Evolutionary conservation across 257 asterid species (phyloP).

Genomic region (Capsicum rhomboideum): DNA sequence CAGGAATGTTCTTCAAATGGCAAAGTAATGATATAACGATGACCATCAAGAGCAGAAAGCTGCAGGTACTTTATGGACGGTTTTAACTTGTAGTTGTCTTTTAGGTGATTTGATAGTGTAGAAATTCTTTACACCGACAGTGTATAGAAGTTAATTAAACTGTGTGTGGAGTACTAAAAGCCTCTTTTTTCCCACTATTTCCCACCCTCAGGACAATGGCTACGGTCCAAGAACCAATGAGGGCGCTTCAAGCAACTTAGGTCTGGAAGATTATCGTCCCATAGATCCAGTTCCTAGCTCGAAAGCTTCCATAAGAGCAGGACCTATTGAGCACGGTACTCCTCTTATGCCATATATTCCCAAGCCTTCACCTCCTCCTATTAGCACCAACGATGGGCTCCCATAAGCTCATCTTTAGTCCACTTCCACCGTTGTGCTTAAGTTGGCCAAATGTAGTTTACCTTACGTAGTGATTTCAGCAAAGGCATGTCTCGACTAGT

Average conservation of each 20-base stretch:
- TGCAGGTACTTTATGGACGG: background rate
- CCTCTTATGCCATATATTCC: constrained; percentile 86
- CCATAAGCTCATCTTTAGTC: background rate
- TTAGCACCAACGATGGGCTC: background rate
- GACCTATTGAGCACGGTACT: constrained; percentile 79
- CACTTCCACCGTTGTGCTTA: background rate
- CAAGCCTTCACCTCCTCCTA: constrained; percentile 63
- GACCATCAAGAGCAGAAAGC: background rate
- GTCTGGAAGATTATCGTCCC: constrained; percentile 66
- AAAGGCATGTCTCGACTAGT: background rate
- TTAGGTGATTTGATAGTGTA: background rate
- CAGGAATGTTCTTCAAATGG: constrained; percentile 1
- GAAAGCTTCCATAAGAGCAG: constrained; percentile 54
- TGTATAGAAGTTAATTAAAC: background rate
- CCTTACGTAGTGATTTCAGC: background rate
- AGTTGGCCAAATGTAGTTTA: background rate
- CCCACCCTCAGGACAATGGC: constrained; percentile 17
- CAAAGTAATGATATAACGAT: too few species aligned
- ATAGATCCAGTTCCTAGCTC: constrained; percentile 76
- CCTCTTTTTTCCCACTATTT: background rate
- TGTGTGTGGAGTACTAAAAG: background rate
- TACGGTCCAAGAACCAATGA: background rate
- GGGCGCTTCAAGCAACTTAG: constrained; percentile 8
- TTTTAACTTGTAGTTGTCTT: background rate
- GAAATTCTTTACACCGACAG: background rate